phyloP scores from a whole-genome alignment of 2,329 filamentous ascomycete species.

The Trichoderma simmonsii region DNA sequence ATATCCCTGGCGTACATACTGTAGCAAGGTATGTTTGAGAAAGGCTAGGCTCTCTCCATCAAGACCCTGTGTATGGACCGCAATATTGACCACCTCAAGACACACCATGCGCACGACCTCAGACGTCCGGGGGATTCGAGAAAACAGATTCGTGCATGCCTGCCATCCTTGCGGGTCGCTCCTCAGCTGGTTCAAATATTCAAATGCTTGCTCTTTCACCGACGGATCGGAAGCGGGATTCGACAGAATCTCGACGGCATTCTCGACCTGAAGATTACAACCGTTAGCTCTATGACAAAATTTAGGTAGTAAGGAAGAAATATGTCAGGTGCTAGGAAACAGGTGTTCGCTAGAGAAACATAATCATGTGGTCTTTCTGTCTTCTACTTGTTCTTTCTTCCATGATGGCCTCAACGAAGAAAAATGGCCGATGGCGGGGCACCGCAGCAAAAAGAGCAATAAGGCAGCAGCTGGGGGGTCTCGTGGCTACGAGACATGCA shows the following conservation, averaged over 20 bases:
- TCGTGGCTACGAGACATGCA: neutral
- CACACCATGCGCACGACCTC: conserved; percentile 87
- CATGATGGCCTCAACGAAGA: conserved; percentile 3
- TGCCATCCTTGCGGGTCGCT: conserved; percentile 86
- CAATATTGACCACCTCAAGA: conserved; percentile 90
- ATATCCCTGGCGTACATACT: conserved; percentile 77
- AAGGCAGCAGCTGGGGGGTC: neutral
- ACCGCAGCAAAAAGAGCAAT: neutral
- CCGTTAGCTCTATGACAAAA: neutral
- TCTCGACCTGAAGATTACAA: conserved; percentile 66
- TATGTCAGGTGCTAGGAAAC: neutral
- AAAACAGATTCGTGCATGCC: conserved; percentile 82
- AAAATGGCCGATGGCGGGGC: conserved; percentile 17
- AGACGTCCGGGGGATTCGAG: conserved; percentile 67
- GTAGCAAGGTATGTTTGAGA: conserved; percentile 77
- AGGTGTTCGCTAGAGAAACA: neutral
- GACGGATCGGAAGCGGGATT: conserved; percentile 72
- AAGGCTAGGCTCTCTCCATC: conserved; percentile 68
- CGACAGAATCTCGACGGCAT: conserved; percentile 92
- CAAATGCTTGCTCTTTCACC: conserved; percentile 78
- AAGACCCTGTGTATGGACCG: conserved; percentile 75
- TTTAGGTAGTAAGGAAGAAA: neutral
- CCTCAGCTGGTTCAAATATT: conserved; percentile 75
- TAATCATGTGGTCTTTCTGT: no score
- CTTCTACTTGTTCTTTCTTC: neutral